These are phyloP conservation scores for Aspergillus pseudoglaucus DNA, from an alignment of 2,329 filamentous ascomycete genomes.

Conservation along the genomic window DNA sequence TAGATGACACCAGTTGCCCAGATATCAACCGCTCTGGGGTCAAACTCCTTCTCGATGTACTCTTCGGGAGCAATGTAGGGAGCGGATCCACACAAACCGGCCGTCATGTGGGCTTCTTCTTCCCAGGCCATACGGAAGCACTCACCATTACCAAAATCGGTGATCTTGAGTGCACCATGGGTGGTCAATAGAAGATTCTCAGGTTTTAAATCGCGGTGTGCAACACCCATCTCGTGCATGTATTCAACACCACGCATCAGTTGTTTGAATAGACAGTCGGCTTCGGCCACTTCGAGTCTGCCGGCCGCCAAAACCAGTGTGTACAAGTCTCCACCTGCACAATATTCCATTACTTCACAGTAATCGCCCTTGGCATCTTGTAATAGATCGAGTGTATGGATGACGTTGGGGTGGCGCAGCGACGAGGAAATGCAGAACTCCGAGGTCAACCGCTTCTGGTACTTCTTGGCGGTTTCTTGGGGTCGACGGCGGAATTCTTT, in stretches of 20 bases:
- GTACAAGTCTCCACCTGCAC: constrained; percentile 91
- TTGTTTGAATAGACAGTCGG: constrained; percentile 98
- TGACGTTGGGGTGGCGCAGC: constrained; percentile 92
- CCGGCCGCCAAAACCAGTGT: constrained; percentile 84
- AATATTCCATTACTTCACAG: constrained; percentile 99
- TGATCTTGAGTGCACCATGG: constrained; percentile 90
- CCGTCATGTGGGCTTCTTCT: constrained; percentile 96
- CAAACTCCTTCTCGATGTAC: constrained; percentile 91
- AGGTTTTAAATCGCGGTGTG: constrained; percentile 92
- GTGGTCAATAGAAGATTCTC: constrained; percentile 93
- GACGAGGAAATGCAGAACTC: constrained; percentile 99
- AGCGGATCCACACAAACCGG: constrained; percentile 89
- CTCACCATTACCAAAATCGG: constrained; percentile 97
- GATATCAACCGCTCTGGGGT: constrained; percentile 93
- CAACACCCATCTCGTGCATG: constrained; percentile 98
- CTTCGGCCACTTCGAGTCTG: constrained; percentile 81
- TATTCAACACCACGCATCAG: constrained; percentile 99
- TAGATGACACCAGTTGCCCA: constrained; percentile 99
- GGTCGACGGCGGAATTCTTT: constrained; percentile 95
- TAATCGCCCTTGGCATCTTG: constrained; percentile 96
- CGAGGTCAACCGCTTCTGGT: constrained; percentile 92
- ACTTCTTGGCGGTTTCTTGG: constrained; percentile 93
- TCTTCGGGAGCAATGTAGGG: constrained; percentile 98
- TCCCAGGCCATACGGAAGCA: constrained; percentile 99
- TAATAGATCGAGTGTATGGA: constrained; percentile 90